Evolutionary conservation across 176 grass and related monocot genomes (phyloP).

Genomic region (Triticum dicoccoides): DNA sequence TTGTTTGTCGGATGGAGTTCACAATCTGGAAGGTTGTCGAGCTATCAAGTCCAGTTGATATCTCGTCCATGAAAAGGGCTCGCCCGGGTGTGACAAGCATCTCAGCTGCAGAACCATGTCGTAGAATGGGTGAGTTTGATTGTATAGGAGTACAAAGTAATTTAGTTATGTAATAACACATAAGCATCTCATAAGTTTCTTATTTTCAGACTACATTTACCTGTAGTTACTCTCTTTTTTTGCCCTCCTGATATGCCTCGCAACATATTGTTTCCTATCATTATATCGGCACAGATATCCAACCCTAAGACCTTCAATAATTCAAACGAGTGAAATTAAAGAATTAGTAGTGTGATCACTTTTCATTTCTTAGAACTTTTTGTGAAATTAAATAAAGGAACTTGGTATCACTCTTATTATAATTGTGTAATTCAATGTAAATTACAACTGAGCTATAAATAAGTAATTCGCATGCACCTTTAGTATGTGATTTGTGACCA

Average conservation of each 20-base stretch:
- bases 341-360: not conserved
- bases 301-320: constrained; percentile 60
- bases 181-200: not conserved
- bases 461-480: constrained; percentile 42
- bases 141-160: not conserved
- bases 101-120: constrained; percentile 47
- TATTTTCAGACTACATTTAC: constrained; percentile 39
- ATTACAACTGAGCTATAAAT: not conserved
- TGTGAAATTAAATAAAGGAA: not conserved
- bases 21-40: constrained; percentile 86
- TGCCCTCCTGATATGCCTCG: constrained; percentile 84
- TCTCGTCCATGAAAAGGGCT: constrained; percentile 89
- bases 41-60: constrained; percentile 86
- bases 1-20: constrained; percentile 55
- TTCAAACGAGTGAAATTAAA: not conserved
- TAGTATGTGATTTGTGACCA: constrained; percentile 76
- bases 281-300: constrained; percentile 75
- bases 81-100: constrained; percentile 77
- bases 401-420: not conserved
- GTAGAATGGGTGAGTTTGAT: not conserved
- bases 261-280: constrained; percentile 74
- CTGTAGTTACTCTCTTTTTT: constrained; percentile 85
- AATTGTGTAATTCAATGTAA: not conserved
- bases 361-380: not conserved
- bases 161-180: not conserved